Evolutionary conservation across 257 asterid species (phyloP).

Genomic region (Solanum pimpinellifolium): DNA sequence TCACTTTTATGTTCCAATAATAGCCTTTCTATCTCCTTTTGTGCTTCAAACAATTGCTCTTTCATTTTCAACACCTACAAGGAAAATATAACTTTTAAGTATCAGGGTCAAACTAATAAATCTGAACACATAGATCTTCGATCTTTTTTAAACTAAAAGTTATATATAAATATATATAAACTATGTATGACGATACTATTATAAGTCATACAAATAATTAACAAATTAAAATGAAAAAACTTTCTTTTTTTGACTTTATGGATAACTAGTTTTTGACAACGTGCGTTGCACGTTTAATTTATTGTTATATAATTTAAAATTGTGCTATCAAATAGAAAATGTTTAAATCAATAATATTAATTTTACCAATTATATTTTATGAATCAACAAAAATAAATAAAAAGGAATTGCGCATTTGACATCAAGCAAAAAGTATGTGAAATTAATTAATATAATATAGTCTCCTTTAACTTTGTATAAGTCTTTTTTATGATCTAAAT

Average conservation of each 20-base stretch:
- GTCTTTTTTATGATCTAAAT: no score
- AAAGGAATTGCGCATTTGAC: no score
- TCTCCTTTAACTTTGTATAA: no score
- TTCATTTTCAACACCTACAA: slow-evolving; percentile 31
- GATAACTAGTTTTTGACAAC: background rate
- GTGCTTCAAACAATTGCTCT: slow-evolving; percentile 37
- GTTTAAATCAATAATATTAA: no score
- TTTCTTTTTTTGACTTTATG: background rate
- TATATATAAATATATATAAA: background rate
- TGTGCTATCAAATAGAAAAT: no score
- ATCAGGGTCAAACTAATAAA: background rate
- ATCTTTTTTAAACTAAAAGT: background rate
- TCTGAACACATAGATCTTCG: background rate
- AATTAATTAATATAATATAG: no score
- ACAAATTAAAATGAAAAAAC: background rate
- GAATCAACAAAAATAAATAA: no score
- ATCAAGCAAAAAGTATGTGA: no score
- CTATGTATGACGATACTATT: background rate
- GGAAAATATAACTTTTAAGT: background rate
- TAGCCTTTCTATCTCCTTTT: slow-evolving; percentile 28
- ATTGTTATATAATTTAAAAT: no score
- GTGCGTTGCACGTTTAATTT: no score
- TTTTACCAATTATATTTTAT: no score
- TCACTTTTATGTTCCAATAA: slow-evolving; percentile 14
- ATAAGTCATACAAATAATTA: background rate